These are phyloP conservation scores for Leishmania braziliensis DNA, from an alignment of 208 protist species.

Conservation along the genomic window DNA sequence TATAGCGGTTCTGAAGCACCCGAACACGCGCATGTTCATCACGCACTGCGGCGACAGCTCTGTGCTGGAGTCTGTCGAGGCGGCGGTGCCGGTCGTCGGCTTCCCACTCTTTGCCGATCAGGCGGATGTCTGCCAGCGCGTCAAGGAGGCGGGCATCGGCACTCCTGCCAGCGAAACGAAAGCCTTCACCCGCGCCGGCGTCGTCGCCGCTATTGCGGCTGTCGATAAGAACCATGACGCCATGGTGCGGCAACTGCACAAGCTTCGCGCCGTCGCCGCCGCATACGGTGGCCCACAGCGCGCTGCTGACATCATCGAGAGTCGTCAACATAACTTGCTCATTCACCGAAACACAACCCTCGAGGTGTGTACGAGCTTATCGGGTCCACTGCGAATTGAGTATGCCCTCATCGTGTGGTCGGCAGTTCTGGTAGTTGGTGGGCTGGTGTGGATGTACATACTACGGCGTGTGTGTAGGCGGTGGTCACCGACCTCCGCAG, in stretches of 20 bases:
- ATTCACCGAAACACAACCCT: constrained; percentile 31
- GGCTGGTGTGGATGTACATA: constrained; percentile 10
- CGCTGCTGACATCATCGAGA: constrained; percentile 53
- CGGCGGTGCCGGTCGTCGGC: constrained; percentile 42
- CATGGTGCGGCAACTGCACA: constrained; percentile 26
- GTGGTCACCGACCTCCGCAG: neutral
- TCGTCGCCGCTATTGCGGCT: constrained; percentile 25
- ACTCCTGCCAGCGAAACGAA: constrained; percentile 33
- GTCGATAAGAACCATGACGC: constrained; percentile 10
- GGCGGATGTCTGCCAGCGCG: constrained; percentile 61
- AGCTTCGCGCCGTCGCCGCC: constrained; percentile 27
- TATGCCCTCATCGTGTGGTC: constrained; percentile 9
- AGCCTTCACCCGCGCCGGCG: constrained; percentile 32
- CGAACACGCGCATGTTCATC: constrained; percentile 42
- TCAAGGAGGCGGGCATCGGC: constrained; percentile 43
- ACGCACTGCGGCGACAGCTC: constrained; percentile 58
- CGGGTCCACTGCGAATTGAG: constrained; percentile 9
- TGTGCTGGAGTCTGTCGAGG: constrained; percentile 45
- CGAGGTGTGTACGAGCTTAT: constrained; percentile 35
- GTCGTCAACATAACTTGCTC: constrained; percentile 49
- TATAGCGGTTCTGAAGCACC: constrained; percentile 51
- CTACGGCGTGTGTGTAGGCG: neutral
- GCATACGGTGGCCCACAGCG: constrained; percentile 42
- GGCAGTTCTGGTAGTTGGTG: constrained; percentile 6
- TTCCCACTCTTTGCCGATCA: constrained; percentile 64